A percentile compares a stretch with the other conserved stretches of the same genome.
phyloP scores from a whole-genome alignment of 228 moss, liverwort and hornwort genomes.

The Sphagnum fallax region DNA sequence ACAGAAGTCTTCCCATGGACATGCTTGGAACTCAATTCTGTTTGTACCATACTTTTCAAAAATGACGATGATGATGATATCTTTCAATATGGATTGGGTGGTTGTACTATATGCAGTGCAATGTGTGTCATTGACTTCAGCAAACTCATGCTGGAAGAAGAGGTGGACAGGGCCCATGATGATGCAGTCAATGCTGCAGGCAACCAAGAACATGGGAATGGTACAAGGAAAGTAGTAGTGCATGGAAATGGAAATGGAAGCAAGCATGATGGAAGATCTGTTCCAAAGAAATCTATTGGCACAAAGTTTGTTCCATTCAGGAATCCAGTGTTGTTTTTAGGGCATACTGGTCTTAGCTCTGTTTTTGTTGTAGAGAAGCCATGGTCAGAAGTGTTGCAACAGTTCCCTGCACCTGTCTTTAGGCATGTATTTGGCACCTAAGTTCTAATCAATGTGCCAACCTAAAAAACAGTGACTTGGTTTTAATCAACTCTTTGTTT shows the following conservation, averaged over 20 bases:
- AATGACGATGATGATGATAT: no score
- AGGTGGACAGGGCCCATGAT: slow-evolving; percentile 4
- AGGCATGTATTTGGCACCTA: slow-evolving; percentile 95
- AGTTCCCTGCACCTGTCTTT: slow-evolving; percentile 81
- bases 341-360: slow-evolving; percentile 61
- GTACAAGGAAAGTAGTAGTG: slow-evolving; percentile 6
- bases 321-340: slow-evolving; percentile 77
- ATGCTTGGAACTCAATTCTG: not conserved
- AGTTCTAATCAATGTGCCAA: slow-evolving; percentile 6
- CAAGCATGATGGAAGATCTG: slow-evolving; percentile 6
- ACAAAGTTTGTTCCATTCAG: slow-evolving; percentile 71
- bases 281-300: slow-evolving; percentile 12
- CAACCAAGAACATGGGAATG: slow-evolving; percentile 22
- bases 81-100: no score
- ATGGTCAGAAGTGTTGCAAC: slow-evolving; percentile 80
- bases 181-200: slow-evolving; percentile 12
- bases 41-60: not conserved
- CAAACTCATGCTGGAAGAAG: slow-evolving; percentile 46
- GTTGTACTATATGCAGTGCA: slow-evolving; percentile 45
- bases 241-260: slow-evolving; percentile 20
- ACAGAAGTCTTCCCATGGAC: not conserved
- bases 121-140: slow-evolving; percentile 94
- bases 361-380: slow-evolving; percentile 86
- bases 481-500: no score
- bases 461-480: no score